Evolutionary conservation across 1,284 basidiomycete species (phyloP), one percentile per base, ranked within the genome.

Genomic region (Cryptococcus wingfieldii): DNA sequence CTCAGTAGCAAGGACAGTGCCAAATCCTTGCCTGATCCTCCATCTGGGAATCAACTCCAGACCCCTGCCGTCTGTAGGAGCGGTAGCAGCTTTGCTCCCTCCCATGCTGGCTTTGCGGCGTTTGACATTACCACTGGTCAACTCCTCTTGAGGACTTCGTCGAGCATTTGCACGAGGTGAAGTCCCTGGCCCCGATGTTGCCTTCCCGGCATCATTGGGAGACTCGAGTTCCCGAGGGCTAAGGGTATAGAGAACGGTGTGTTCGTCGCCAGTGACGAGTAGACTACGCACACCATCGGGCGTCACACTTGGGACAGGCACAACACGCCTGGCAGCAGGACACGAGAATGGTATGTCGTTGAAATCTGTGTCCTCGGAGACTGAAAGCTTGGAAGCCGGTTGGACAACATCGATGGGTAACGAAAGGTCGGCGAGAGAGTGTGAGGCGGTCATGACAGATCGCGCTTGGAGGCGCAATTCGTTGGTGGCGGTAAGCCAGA

Each of bases 381-480:
- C 28, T 4, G 57, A 45, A 5, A 61, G 28, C 25, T 55, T 23
- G 18, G 50, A 53, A 83, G 85, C 38, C 78, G 82, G 46, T 74
- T 70, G 27, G 73, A 74, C n/a, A 80, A 86, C 47, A 86, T 79
- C 64, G 84, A 85, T 52, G 66, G 66, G 5, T n/a, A 57, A 38
- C 1, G 60, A 60, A 5, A 71, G 52, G 27, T 72, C 66, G 27
- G 60, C 65, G 39, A 74, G 72, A 0, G 63, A 39, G 48, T 84
- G 84, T 0, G 83, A 79, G 25, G 85, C 74, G 23, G 87, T 79
- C 51, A 85, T 85, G 2, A 86, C 74, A 16, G 80, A 79, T 49
- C 82, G 80, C 47, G 83, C 78, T 65, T 85, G 82, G 64, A 91
- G 84, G 14, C 84, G 71, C 58, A 88, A 82, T 5, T 62, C 64